Evolutionary conservation across 2,329 filamentous ascomycete genomes (phyloP).

Genomic region (Alternaria brassicae): DNA sequence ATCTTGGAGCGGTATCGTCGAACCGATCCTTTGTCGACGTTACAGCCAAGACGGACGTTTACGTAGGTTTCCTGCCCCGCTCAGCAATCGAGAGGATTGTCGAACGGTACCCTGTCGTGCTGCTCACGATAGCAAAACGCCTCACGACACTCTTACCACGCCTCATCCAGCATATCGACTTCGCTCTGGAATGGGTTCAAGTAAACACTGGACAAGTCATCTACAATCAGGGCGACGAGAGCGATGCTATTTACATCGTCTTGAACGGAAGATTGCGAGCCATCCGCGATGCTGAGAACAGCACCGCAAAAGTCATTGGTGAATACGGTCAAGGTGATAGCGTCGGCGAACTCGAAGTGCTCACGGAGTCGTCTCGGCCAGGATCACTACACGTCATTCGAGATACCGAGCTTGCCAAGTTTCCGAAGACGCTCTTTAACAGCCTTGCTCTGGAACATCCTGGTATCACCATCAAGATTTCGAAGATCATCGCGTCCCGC

Average conservation of each 20-base stretch:
- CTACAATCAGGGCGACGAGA: slow-evolving; percentile 92
- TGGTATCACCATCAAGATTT: slow-evolving; percentile 98
- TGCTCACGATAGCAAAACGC: slow-evolving; percentile 95
- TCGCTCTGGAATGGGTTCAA: slow-evolving; percentile 97
- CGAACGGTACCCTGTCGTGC: slow-evolving; percentile 87
- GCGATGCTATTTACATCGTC: slow-evolving; percentile 97
- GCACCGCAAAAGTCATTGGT: slow-evolving; percentile 82
- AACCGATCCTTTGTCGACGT: slow-evolving; percentile 97
- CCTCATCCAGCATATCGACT: slow-evolving; percentile 94
- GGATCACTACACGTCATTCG: slow-evolving; percentile 94
- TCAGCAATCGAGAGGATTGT: slow-evolving; percentile 88
- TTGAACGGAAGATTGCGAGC: slow-evolving; percentile 89
- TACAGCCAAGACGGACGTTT: slow-evolving; percentile 96
- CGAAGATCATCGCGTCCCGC: slow-evolving; percentile 94
- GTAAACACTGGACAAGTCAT: slow-evolving; percentile 94
- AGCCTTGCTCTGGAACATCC: slow-evolving; percentile 96
- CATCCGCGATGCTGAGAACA: slow-evolving; percentile 80
- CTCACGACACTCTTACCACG: slow-evolving; percentile 88
- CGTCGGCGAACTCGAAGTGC: slow-evolving; percentile 93
- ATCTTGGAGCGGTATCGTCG: slow-evolving; percentile 91
- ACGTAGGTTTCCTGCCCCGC: slow-evolving; percentile 91
- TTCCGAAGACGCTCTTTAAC: slow-evolving; percentile 95
- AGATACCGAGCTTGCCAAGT: slow-evolving; percentile 94
- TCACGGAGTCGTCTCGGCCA: slow-evolving; percentile 91
- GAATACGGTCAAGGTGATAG: slow-evolving; percentile 98